Conservation (phyloP, 2,329 filamentous ascomycete species). For the Penicillium sp. region DNA sequence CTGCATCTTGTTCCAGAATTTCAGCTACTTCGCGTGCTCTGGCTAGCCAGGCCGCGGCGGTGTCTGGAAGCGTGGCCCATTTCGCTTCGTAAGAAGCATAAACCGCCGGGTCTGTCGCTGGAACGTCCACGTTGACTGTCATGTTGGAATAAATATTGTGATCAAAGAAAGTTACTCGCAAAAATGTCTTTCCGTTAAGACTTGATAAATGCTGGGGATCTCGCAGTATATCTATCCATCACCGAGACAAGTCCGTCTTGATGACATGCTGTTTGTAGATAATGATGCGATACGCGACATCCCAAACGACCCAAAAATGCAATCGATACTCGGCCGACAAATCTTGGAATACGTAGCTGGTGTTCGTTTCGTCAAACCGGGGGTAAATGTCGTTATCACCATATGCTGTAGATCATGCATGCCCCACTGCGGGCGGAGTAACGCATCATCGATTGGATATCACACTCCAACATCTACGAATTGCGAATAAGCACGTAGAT, state of each 20-base stretch:
- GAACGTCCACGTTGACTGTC: conserved; percentile 13
- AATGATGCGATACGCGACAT: conserved; percentile 16
- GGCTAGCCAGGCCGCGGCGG: conserved; percentile 47
- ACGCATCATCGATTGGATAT: not conserved
- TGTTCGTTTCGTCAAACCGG: conserved; percentile 14
- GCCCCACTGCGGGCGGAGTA: not conserved
- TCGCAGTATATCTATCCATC: conserved; percentile 6
- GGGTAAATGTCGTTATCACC: conserved; percentile 21
- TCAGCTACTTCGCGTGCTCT: conserved; percentile 52
- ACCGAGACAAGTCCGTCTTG: not conserved
- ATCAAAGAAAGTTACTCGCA: not conserved
- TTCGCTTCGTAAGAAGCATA: conserved; percentile 46
- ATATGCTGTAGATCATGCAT: not conserved
- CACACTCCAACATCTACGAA: not conserved
- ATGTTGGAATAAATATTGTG: conserved; percentile 7
- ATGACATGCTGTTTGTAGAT: conserved; percentile 15
- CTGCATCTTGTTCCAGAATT: conserved; percentile 53
- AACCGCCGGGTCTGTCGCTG: conserved; percentile 40
- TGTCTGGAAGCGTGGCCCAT: conserved; percentile 38
- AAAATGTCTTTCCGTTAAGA: not conserved
- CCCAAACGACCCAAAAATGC: not conserved
- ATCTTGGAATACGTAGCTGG: not conserved
- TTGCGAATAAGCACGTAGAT: not conserved
- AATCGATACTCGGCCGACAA: conserved; percentile 1
- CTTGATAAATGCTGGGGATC: not conserved